A percentile compares a stretch with the other conserved stretches of the same genome.
phyloP scores from a whole-genome alignment of 441 rosid species.

The Mallotus japonicus region DNA sequence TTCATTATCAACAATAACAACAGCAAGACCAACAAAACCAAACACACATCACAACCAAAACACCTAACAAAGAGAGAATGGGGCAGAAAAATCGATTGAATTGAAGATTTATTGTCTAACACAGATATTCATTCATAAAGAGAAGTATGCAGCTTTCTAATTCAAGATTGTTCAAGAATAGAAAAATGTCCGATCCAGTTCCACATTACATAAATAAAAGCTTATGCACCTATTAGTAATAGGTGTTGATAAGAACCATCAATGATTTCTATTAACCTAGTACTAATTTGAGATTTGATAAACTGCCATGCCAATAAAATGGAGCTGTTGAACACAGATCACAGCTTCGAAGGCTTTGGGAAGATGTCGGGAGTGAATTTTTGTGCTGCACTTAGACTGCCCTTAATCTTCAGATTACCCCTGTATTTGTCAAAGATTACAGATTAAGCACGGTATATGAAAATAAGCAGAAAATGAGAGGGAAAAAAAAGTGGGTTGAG shows the following conservation, averaged over 20 bases:
- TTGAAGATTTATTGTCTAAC: conserved; percentile 1
- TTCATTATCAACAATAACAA: neutral
- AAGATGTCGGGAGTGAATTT: conserved; percentile 93
- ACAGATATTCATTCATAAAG: neutral
- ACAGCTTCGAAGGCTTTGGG: conserved; percentile 94
- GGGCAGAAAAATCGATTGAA: neutral
- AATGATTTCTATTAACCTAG: conserved; percentile 11
- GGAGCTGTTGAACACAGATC: conserved; percentile 26
- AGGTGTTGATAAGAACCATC: conserved; percentile 3
- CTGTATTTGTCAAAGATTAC: conserved; percentile 42
- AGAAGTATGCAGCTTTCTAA: conserved; percentile 14
- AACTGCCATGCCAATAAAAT: neutral
- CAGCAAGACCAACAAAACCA: neutral
- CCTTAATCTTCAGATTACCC: conserved; percentile 94
- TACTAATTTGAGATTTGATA: neutral
- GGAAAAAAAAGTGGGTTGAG: neutral
- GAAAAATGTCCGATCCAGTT: neutral
- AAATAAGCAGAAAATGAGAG: neutral
- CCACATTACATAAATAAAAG: neutral
- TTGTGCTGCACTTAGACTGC: conserved; percentile 92
- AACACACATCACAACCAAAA: neutral
- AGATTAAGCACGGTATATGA: neutral
- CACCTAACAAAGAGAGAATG: neutral
- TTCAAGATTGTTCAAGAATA: conserved; percentile 2
- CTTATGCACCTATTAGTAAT: conserved; percentile 5